A percentile compares a stretch with the other conserved stretches of the same genome.
Evolutionary conservation across 257 asterid species (phyloP).

Genomic region (Catharanthus roseus): DNA sequence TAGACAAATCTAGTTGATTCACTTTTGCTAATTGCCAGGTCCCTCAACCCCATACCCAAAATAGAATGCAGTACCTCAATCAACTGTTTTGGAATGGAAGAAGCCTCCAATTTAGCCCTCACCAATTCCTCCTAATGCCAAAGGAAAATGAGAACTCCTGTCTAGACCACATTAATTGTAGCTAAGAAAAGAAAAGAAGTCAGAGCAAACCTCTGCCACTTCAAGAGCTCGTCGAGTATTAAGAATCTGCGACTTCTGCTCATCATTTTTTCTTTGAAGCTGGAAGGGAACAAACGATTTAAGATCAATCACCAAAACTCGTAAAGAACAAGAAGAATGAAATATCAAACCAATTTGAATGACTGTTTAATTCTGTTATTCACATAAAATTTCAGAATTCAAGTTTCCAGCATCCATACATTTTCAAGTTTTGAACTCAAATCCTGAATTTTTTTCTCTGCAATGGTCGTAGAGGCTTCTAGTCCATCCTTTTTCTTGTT

Average conservation of each 20-base stretch:
- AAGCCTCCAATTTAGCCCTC: constrained; percentile 43
- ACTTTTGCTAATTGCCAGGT: background rate
- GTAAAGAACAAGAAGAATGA: background rate
- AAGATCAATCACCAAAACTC: background rate
- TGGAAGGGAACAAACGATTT: constrained; percentile 12
- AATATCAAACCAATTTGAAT: background rate
- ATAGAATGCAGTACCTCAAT: constrained; percentile 26
- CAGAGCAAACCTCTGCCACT: constrained; percentile 39
- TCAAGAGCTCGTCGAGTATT: constrained; percentile 36
- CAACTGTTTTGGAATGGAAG: constrained; percentile 29
- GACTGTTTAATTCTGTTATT: background rate
- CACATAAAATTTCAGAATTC: background rate
- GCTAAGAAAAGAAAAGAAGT: background rate
- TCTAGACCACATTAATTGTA: constrained; percentile 8
- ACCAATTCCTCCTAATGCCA: constrained; percentile 43
- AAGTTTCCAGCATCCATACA: constrained; percentile 18
- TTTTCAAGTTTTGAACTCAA: constrained; percentile 38
- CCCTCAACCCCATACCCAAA: background rate
- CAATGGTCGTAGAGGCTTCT: constrained; percentile 26
- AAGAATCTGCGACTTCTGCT: constrained; percentile 35
- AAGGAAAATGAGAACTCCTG: constrained; percentile 15
- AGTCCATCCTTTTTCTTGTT: constrained; percentile 28
- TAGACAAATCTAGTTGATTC: background rate
- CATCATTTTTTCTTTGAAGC: constrained; percentile 39
- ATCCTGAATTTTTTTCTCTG: constrained; percentile 33